Base-by-base conservation (phyloP, 2,329 filamentous ascomycete genomes). In the Colletotrichum noveboracense region DNA sequence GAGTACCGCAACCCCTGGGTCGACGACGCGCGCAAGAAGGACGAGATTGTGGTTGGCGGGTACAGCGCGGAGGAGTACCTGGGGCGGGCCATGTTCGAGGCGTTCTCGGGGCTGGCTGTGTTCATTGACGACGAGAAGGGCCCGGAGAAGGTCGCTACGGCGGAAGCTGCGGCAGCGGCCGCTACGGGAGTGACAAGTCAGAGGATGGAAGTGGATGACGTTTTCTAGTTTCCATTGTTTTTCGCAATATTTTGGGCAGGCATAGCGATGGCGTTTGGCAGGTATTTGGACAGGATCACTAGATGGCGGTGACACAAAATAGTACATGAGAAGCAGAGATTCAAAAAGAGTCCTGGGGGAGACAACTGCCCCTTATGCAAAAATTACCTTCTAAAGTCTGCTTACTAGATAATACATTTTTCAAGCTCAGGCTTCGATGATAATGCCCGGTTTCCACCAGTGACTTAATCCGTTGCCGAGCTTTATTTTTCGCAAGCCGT, bases 31-130 rank as follows among this genome's bases (percentile, higher is more conserved):
- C 91, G 93, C 72, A 90, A 91, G 55, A 93, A 96, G 81, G 85
- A 89, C 4, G 88, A 90, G 60, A 92, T 94, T 81, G 87, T 90
- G 67, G 95, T 94, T 18, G 96, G 96, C 36, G 97, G 97, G 0
- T 98, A 97, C 85, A 93, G 93, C 80, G 87, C 96, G 58, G 88
- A 91, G 38, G 96, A 98, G 82, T 98, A 97, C 82, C 95, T 95
- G 80, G 89, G 92, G 9, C 89, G 96, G 28, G 93, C 95, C 28
- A 87, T 99, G 82, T 94, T 95, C 76, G 96, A 98, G 82, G 96
- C 96, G 0, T 98, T 98, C 85, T 92, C 95, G 0, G 97, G 97
- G 0, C 84, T 99, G 76, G 95, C 94, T 1, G 94, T 98, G 56
- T 97, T 98, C 79, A 88, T 99, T 56, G 93, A 91, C 43, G 95